Conservation (phyloP, 2,329 filamentous ascomycete species). For the Fusarium nisikadoi region DNA sequence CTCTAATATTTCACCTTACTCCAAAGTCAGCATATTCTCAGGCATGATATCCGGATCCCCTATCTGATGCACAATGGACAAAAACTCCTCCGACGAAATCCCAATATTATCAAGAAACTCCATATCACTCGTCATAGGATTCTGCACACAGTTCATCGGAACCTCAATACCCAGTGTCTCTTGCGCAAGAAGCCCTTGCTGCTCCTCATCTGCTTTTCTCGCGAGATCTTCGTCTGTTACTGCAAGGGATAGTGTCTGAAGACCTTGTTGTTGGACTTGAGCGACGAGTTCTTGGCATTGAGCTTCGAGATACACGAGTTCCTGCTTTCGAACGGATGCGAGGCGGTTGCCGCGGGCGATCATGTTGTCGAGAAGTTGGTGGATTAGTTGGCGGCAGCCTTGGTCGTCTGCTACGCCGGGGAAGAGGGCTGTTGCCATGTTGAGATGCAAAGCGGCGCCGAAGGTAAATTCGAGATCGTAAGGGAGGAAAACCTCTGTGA, state of each 20-base stretch:
- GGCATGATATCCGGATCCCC: slow-evolving; percentile 37
- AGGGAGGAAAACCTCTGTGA: slow-evolving; percentile 51
- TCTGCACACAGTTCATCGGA: slow-evolving; percentile 4
- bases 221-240: slow-evolving; percentile 18
- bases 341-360: slow-evolving; percentile 48
- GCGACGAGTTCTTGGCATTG: slow-evolving; percentile 45
- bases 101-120: slow-evolving; percentile 52
- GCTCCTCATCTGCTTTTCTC: slow-evolving; percentile 7
- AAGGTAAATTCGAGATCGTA: slow-evolving; percentile 54
- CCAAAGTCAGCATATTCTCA: slow-evolving; percentile 35
- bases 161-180: slow-evolving; percentile 1
- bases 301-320: slow-evolving; percentile 45
- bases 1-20: background rate
- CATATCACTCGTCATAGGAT: slow-evolving; percentile 36
- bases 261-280: slow-evolving; percentile 41
- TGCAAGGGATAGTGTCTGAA: slow-evolving; percentile 41
- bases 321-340: slow-evolving; percentile 47
- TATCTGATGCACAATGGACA: slow-evolving; percentile 52
- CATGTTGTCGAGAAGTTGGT: slow-evolving; percentile 50
- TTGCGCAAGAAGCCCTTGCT: background rate
- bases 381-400: slow-evolving; percentile 33
- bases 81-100: slow-evolving; percentile 53
- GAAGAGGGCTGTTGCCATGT: slow-evolving; percentile 52
- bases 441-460: slow-evolving; percentile 49
- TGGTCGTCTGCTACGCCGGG: slow-evolving; percentile 45